Base-by-base conservation (phyloP, 768 basidiomycete genomes). In the Amanita exitialis region DNA sequence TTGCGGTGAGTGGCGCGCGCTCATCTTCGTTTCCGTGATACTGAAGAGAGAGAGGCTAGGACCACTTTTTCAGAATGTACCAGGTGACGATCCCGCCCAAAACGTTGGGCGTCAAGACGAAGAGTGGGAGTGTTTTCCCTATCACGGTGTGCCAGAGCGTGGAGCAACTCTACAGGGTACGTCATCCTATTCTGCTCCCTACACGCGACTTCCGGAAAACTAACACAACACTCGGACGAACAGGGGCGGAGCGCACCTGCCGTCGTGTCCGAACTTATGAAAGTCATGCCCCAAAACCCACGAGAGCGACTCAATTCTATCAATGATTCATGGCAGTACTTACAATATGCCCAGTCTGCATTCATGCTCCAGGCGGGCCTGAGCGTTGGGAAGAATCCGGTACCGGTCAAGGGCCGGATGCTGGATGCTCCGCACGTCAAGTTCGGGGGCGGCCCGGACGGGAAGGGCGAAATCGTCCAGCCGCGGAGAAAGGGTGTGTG, bases 401-500 rank as follows among this genome's bases (percentile, higher is more conserved):
- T 53, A 10, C 23, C 32, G 6, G 44, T 53, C 27, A 36, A 28
- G 7, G 52, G 36, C 10, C n/a, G 51, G 8, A 1, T 46, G 23
- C 25, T 52, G 8, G 13, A 13, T 0, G 18, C 16, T 8, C 51
- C 51, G 12, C 23, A 47, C 0, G 18, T 47, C 20, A 27, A 10
- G 9, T 46, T 46, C 18, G 28, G 38, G 13, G 42, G 35, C 7
- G n/a, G 18, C 32, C 27, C 4, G 10, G 41, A 20, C 3, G n/a
- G 13, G 7, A 27, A 12, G 21, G 37, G 37, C 16, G n/a, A 38
- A 0, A 38, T 18, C 10, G 4, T 38, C 18, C 37, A 38, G 37
- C 37, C n/a, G n/a, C 37, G 37, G 36, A 27, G 18, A 45, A 35
- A 44, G 28, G 51, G 51, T 9, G 51, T 52, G 23, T 52, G 51